phyloP scores from a whole-genome alignment of 805 yeast genomes.

The Priceomyces haplophilus region DNA sequence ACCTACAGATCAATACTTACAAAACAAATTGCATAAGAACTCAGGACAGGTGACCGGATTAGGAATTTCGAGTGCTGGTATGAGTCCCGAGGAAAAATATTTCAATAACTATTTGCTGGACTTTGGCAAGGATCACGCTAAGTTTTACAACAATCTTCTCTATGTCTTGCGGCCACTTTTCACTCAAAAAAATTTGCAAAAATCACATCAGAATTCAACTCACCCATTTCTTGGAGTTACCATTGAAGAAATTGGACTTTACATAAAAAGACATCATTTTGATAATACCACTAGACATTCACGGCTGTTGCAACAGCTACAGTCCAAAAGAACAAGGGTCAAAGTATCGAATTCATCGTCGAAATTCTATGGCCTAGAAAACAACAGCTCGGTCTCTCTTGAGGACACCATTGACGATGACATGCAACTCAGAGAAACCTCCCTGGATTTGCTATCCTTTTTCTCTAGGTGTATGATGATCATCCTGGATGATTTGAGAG shows the following conservation, averaged over 20 bases:
- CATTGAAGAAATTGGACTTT: slow-evolving; percentile 27
- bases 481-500: slow-evolving; percentile 19
- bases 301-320: background rate
- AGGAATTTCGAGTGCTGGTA: slow-evolving; percentile 15
- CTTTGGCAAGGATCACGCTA: slow-evolving; percentile 16
- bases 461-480: slow-evolving; percentile 22
- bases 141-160: slow-evolving; percentile 19
- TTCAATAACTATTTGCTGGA: slow-evolving; percentile 15
- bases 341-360: background rate
- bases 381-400: slow-evolving; percentile 12
- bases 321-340: background rate
- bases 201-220: slow-evolving; percentile 17
- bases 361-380: slow-evolving; percentile 10
- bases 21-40: slow-evolving; percentile 17
- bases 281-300: background rate
- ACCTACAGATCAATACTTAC: slow-evolving; percentile 36
- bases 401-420: slow-evolving; percentile 15
- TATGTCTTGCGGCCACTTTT: slow-evolving; percentile 22
- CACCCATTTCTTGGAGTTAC: slow-evolving; percentile 25
- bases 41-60: slow-evolving; percentile 17
- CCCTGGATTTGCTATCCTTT: slow-evolving; percentile 25
- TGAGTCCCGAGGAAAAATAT: slow-evolving; percentile 10
- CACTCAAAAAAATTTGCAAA: slow-evolving; percentile 22
- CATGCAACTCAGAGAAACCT: slow-evolving; percentile 24
- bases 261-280: slow-evolving; percentile 19